phyloP scores from a whole-genome alignment of 305 asterid species.

The Petunia hybrid region DNA sequence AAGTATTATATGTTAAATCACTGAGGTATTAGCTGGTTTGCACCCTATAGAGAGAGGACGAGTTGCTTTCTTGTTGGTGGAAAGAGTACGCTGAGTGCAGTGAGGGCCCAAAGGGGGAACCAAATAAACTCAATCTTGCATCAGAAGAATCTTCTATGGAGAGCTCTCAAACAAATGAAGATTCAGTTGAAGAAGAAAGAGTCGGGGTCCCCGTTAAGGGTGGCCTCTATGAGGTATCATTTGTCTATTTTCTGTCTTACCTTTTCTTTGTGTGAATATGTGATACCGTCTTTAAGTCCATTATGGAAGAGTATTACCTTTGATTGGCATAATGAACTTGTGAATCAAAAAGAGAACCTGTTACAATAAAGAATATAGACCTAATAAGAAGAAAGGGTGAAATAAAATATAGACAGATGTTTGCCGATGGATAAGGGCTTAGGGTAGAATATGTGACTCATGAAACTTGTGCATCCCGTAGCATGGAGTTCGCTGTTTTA shows the following conservation, averaged over 20 bases:
- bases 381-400: not conserved
- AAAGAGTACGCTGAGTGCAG: conserved; percentile 96
- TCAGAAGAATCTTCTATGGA: conserved; percentile 46
- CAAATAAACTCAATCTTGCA: conserved; percentile 45
- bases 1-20: conserved; percentile 16
- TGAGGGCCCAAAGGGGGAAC: conserved; percentile 79
- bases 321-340: not conserved
- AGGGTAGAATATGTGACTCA: conserved; percentile 1
- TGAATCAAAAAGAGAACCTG: conserved; percentile 16
- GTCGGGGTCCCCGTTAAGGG: conserved; percentile 99
- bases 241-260: conserved; percentile 30
- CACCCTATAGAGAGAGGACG: conserved; percentile 81
- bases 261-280: not conserved
- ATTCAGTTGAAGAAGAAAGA: conserved; percentile 79
- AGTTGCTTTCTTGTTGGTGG: conserved; percentile 95
- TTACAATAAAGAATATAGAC: conserved; percentile 9
- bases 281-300: not conserved
- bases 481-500: not conserved
- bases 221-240: conserved; percentile 87
- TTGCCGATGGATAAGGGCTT: not conserved
- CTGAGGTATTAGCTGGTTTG: conserved; percentile 41
- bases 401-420: not conserved
- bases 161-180: conserved; percentile 45
- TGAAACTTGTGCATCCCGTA: conserved; percentile 1
- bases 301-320: not conserved